These are phyloP conservation scores for Malbranchea zuffiana DNA, from an alignment of 2,329 filamentous ascomycete genomes.

Conservation along the genomic window DNA sequence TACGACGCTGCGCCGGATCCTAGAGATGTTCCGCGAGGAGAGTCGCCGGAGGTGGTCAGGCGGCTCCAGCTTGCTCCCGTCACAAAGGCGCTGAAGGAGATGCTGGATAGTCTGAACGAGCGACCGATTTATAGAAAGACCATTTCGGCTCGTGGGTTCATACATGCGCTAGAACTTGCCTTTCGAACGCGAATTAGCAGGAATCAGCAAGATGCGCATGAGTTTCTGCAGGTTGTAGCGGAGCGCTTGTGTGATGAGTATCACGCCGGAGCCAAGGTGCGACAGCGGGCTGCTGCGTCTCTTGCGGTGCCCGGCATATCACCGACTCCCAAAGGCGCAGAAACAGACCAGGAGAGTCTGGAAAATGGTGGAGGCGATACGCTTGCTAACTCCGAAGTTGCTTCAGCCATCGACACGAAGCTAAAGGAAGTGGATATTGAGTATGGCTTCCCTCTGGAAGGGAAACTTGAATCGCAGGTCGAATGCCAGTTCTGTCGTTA, in stretches of 20 bases:
- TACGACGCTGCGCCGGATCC: constrained; percentile 53
- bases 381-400: constrained; percentile 19
- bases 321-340: constrained; percentile 1
- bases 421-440: constrained; percentile 28
- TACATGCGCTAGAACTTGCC: constrained; percentile 69
- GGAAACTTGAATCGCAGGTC: constrained; percentile 84
- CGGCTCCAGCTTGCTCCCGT: constrained; percentile 69
- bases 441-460: constrained; percentile 76
- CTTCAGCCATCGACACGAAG: constrained; percentile 26
- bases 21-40: constrained; percentile 28
- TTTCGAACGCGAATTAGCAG: constrained; percentile 85
- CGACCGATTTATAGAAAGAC: constrained; percentile 88
- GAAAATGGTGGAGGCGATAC: constrained; percentile 24
- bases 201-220: constrained; percentile 94
- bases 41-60: constrained; percentile 40
- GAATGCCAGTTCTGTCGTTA: constrained; percentile 85
- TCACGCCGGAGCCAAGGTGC: constrained; percentile 66
- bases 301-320: constrained; percentile 1
- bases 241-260: constrained; percentile 92
- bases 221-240: constrained; percentile 87
- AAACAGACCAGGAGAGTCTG: constrained; percentile 19
- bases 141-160: constrained; percentile 76
- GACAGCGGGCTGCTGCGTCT: constrained; percentile 32
- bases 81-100: constrained; percentile 78
- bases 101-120: constrained; percentile 86